Evolutionary conservation across 257 asterid genomes (phyloP).

Genomic region (Fraxinus cuspidata): DNA sequence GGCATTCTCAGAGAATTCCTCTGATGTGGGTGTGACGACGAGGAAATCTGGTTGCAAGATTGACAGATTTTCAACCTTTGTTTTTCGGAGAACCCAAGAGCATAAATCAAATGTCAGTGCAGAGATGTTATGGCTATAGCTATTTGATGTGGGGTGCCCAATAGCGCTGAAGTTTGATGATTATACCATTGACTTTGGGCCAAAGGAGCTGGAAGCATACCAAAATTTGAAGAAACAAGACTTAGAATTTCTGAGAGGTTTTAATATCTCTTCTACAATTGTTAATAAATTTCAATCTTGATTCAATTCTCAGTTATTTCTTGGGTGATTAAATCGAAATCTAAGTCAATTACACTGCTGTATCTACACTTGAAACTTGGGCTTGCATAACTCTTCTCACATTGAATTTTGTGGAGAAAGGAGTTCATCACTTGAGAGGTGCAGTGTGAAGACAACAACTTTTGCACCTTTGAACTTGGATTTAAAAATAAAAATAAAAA

Average conservation of each 20-base stretch:
- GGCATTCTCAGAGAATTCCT: conserved; percentile 32
- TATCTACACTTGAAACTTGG: neutral
- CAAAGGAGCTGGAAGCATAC: conserved; percentile 46
- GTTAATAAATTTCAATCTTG: conserved; percentile 9
- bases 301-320: conserved; percentile 19
- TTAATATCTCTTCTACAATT: conserved; percentile 24
- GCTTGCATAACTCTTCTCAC: conserved; percentile 3
- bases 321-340: neutral
- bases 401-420: neutral
- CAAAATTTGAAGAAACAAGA: conserved; percentile 47
- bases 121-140: conserved; percentile 44
- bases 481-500: too few relatives aligned
- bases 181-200: conserved; percentile 27
- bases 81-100: conserved; percentile 41
- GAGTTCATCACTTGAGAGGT: neutral
- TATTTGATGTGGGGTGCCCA: conserved; percentile 63
- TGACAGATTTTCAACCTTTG: conserved; percentile 38
- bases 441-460: neutral
- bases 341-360: neutral
- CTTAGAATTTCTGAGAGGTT: conserved; percentile 44
- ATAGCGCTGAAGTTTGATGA: conserved; percentile 48
- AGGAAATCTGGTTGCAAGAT: conserved; percentile 28
- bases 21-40: conserved; percentile 5
- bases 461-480: conserved; percentile 13
- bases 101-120: conserved; percentile 28